Evolutionary conservation across 139 green algal genomes (phyloP).

Genomic region (Diplosphaera chodatii): DNA sequence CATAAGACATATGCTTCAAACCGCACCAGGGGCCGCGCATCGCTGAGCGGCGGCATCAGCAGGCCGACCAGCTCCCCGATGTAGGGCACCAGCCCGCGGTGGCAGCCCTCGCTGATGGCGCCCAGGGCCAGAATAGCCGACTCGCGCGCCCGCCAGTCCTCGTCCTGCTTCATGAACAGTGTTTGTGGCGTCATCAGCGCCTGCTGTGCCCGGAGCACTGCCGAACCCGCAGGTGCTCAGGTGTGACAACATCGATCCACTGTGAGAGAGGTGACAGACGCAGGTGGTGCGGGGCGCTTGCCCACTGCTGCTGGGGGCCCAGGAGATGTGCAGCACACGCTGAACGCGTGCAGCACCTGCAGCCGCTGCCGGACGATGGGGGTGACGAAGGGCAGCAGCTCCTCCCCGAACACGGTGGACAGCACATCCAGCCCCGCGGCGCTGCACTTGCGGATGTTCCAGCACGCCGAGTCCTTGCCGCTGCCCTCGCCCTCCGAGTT

Average conservation of each 20-base stretch:
- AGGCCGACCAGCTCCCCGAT: constrained; percentile 71
- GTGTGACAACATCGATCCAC: too few species aligned
- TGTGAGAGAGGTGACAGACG: too few species aligned
- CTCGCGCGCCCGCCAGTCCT: constrained; percentile 70
- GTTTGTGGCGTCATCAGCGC: too few species aligned
- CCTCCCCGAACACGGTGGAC: constrained; percentile 67
- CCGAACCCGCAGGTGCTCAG: too few species aligned
- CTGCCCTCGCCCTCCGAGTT: constrained; percentile 41
- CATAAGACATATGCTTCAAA: too few species aligned
- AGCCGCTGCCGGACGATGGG: constrained; percentile 81
- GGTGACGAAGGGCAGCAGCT: constrained; percentile 86
- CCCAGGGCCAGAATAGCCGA: constrained; percentile 86
- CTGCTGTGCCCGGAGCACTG: too few species aligned
- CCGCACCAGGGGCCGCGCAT: constrained; percentile 76
- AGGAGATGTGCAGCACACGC: too few species aligned
- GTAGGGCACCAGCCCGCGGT: constrained; percentile 58
- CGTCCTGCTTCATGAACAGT: too few species aligned
- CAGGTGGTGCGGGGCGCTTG: too few species aligned
- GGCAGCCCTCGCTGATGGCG: constrained; percentile 84
- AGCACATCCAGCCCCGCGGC: constrained; percentile 87
- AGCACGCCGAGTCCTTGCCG: constrained; percentile 36
- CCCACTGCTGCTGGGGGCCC: too few species aligned
- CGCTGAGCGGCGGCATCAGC: constrained; percentile 65
- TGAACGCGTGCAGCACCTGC: constrained; percentile 13
- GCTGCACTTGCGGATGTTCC: constrained; percentile 88